These are phyloP conservation scores for Cronartium quercuum DNA, from an alignment of 1,284 basidiomycete genomes.

Conservation along the genomic window DNA sequence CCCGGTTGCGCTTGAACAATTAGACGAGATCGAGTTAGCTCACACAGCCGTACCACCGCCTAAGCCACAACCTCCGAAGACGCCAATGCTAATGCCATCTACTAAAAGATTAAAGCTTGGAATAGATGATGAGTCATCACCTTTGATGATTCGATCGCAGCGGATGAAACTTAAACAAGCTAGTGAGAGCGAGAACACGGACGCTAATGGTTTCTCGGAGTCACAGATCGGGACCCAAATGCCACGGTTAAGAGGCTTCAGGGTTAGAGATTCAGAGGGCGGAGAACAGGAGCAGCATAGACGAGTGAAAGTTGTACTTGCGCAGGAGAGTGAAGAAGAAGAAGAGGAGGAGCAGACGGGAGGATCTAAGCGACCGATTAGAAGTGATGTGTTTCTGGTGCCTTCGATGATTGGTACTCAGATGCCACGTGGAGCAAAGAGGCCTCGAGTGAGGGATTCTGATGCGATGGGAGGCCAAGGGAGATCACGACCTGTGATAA, in stretches of 20 bases:
- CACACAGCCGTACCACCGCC: neutral
- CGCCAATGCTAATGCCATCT: neutral
- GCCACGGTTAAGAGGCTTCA: neutral
- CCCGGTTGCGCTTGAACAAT: neutral
- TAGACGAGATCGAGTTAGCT: neutral
- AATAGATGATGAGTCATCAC: neutral
- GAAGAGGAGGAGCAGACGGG: neutral
- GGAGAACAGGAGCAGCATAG: neutral
- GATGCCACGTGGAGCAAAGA: neutral
- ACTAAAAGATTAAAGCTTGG: neutral
- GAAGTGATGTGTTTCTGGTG: no score
- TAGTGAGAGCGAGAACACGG: neutral
- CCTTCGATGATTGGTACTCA: no score
- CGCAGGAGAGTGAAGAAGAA: constrained; percentile 1
- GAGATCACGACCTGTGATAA: no score
- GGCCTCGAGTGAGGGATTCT: neutral
- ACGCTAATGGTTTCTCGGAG: neutral
- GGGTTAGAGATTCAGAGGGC: neutral
- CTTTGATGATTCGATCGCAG: neutral
- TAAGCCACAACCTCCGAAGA: neutral
- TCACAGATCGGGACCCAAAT: neutral
- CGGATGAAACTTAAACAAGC: neutral
- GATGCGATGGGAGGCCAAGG: neutral
- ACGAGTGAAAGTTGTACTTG: neutral
- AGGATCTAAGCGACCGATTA: neutral